Percentiles rank a stretch among this genome's conserved stretches.
Evolutionary conservation across 31 red algal genomes (phyloP).

Genomic region (Odonthalia washingtoniensis): DNA sequence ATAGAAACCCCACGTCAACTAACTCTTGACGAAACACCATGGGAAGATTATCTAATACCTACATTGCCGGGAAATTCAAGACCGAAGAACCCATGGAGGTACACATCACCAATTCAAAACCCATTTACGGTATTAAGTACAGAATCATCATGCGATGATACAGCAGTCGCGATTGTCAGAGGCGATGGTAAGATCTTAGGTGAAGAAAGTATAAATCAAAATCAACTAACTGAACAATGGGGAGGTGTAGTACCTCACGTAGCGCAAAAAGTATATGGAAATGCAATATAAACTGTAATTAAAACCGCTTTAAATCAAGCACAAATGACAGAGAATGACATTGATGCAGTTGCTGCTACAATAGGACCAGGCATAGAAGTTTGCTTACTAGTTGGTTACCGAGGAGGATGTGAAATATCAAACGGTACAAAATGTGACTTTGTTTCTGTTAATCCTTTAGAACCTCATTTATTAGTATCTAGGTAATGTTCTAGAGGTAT

Average conservation of each 20-base stretch:
- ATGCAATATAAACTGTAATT: too few relatives aligned
- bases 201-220: slow-evolving; percentile 83
- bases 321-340: slow-evolving; percentile 56
- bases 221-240: too few relatives aligned
- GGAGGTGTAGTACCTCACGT: too few relatives aligned
- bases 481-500: too few relatives aligned
- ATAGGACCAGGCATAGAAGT: slow-evolving; percentile 96
- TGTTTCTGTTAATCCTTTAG: slow-evolving; percentile 97
- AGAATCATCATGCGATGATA: slow-evolving; percentile 55
- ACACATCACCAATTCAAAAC: too few relatives aligned
- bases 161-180: slow-evolving; percentile 78
- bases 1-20: slow-evolving; percentile 33
- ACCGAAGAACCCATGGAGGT: too few relatives aligned
- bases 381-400: slow-evolving; percentile 88
- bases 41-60: too few relatives aligned
- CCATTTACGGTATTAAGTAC: too few relatives aligned
- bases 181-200: slow-evolving; percentile 80
- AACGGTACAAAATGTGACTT: slow-evolving; percentile 51
- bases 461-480: too few relatives aligned
- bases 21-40: slow-evolving; percentile 45
- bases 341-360: slow-evolving; percentile 88
- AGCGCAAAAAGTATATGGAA: too few relatives aligned
- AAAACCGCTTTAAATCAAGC: slow-evolving; percentile 63
- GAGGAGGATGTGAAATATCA: slow-evolving; percentile 61
- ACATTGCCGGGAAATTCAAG: too few relatives aligned